Conservation (phyloP, 176 grass and related monocot genomes). For the Pontederia paniculata region DNA sequence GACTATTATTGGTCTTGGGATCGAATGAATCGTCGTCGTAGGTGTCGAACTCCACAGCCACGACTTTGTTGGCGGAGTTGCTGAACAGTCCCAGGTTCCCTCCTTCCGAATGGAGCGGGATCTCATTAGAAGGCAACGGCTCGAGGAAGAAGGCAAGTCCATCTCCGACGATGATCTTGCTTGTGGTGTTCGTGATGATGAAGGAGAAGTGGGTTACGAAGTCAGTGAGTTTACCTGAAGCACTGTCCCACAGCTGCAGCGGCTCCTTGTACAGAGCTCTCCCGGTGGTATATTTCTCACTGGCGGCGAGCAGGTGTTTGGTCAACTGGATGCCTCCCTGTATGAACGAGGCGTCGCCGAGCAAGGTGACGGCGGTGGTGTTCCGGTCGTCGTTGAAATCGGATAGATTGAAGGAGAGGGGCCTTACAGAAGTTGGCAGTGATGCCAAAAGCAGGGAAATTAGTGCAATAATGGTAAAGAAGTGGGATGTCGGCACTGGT, state of each 20-base stretch:
- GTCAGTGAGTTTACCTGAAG: conserved; percentile 31
- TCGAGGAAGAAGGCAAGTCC: conserved; percentile 61
- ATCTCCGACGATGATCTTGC: background rate
- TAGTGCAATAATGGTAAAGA: no score
- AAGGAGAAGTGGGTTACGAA: conserved; percentile 39
- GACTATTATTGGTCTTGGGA: background rate
- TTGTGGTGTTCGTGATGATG: background rate
- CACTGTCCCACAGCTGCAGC: conserved; percentile 32
- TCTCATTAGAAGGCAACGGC: conserved; percentile 8
- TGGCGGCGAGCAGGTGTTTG: background rate
- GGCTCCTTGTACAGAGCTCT: conserved; percentile 5
- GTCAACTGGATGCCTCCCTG: background rate
- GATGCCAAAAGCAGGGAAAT: no score
- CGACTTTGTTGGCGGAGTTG: background rate
- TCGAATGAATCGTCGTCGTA: conserved; percentile 23
- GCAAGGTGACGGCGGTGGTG: background rate
- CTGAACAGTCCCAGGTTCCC: conserved; percentile 41
- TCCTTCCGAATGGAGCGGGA: background rate
- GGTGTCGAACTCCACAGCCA: conserved; percentile 47
- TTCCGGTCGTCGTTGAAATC: background rate
- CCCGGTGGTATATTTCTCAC: conserved; percentile 12
- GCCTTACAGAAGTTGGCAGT: background rate
- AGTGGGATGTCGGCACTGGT: no score
- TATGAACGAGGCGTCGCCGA: conserved; percentile 12
- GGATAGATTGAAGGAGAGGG: conserved; percentile 44